Evolutionary conservation across 768 basidiomycete genomes (phyloP).

Genomic region (Amanita brunnescens): DNA sequence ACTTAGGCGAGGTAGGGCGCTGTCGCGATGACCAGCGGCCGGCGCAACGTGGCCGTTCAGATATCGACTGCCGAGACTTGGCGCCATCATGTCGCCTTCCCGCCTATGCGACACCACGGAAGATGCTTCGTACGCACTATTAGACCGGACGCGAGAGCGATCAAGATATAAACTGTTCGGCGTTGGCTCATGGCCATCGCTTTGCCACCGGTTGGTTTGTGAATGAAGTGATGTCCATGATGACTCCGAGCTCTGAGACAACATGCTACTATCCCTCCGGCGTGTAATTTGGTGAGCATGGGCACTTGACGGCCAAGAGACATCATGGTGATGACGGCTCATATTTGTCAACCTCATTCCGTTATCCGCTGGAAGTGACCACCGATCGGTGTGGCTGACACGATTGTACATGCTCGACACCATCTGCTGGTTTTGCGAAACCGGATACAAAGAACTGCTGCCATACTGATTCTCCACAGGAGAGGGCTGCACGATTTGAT

Average conservation of each 20-base stretch:
- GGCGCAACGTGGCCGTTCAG: constrained; percentile 12
- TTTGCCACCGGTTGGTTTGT: constrained; percentile 32
- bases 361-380: constrained; percentile 22
- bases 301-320: constrained; percentile 16
- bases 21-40: constrained; percentile 19
- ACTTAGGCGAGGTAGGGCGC: constrained; percentile 25
- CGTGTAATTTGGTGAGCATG: constrained; percentile 14
- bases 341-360: constrained; percentile 15
- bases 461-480: constrained; percentile 28
- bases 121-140: constrained; percentile 28
- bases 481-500: constrained; percentile 22
- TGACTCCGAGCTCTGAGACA: constrained; percentile 21
- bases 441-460: constrained; percentile 23
- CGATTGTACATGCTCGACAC: constrained; percentile 20
- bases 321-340: constrained; percentile 13
- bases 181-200: constrained; percentile 23
- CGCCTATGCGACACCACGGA: constrained; percentile 16
- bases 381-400: constrained; percentile 18
- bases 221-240: constrained; percentile 30
- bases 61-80: constrained; percentile 20
- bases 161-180: constrained; percentile 21
- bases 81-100: constrained; percentile 20
- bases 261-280: constrained; percentile 22
- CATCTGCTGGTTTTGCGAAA: constrained; percentile 17
- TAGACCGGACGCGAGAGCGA: constrained; percentile 28